A percentile compares a stretch with the other conserved stretches of the same genome.
phyloP scores from a whole-genome alignment of 2,329 filamentous ascomycete genomes.

The Atkinsonella hypoxylon region DNA sequence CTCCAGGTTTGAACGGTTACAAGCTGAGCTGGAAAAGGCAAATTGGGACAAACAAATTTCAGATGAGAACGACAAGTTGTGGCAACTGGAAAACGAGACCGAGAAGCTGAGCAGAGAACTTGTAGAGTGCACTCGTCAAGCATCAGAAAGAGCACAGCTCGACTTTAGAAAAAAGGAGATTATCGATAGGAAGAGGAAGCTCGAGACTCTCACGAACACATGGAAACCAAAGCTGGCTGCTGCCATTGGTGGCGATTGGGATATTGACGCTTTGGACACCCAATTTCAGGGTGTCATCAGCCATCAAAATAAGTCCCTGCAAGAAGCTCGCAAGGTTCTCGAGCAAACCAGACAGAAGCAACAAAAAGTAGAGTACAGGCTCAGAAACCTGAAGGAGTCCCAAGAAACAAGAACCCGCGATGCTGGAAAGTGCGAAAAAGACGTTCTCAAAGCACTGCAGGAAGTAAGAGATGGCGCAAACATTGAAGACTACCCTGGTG shows the following conservation, averaged over 20 bases:
- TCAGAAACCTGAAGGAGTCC: conserved; percentile 53
- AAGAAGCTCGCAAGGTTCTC: conserved; percentile 55
- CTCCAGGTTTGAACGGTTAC: conserved; percentile 46
- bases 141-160: conserved; percentile 71
- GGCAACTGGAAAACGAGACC: conserved; percentile 58
- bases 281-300: conserved; percentile 55
- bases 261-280: conserved; percentile 54
- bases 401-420: conserved; percentile 53
- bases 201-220: conserved; percentile 66
- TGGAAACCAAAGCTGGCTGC: conserved; percentile 59
- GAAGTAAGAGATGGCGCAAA: conserved; percentile 29
- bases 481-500: conserved; percentile 42
- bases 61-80: conserved; percentile 51
- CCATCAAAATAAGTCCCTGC: conserved; percentile 43
- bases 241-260: conserved; percentile 55
- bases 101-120: conserved; percentile 69
- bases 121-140: conserved; percentile 67
- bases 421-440: conserved; percentile 46
- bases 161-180: conserved; percentile 75
- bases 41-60: conserved; percentile 62
- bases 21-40: conserved; percentile 48
- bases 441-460: conserved; percentile 37
- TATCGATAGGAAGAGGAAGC: conserved; percentile 57
- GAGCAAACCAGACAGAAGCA: conserved; percentile 62
- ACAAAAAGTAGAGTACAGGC: conserved; percentile 62